Base-by-base conservation (phyloP, 2,329 filamentous ascomycete species). In the Aureobasidium melanogenum region DNA sequence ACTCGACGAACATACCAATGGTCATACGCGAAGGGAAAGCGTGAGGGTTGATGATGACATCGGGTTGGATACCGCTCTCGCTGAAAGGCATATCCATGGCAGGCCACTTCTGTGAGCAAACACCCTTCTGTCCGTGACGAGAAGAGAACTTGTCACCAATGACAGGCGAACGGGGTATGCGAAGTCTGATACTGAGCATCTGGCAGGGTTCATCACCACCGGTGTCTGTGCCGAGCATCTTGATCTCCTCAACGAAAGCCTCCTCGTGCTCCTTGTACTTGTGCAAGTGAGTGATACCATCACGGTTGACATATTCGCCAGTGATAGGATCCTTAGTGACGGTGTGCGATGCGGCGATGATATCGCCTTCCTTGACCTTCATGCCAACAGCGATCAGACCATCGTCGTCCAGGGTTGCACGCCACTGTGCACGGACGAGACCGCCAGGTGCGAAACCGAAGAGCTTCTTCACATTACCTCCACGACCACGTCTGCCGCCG, bases 91-190 rank as follows among this genome's bases (percentile, higher is more conserved):
- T 94, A 73, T 97, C 92, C 63, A 89, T 80, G 2, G 87, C 84
- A 0, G 92, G 94, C 91, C 94, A 99, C 73, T 97, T 94, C 73
- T 97, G 93, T 19, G 91, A 97, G 70, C 84, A 87, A 55, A 97
- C 94, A 85, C 94, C 94, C 77, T 99, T 99, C 74, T 99, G 94
- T 64, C 94, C 94, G 80, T 99, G 94, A 64, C 94, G 88, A 51
- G 94, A 99, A 12, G 94, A 97, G 79, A 99, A 99, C 76, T 99
- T 99, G 82, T 99, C 94, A 74, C 94, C 94, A 63, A 99, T 97
- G 67, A 96, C 82, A 7, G 94, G 94, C 19, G 88, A 86, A 69
- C 94, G 88, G 43, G 94, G 93, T 64, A 97, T 83, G 38, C 94
- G 88, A 69, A 96, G 88, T 77, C 97, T 97, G 79, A 99, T 84